Conservation (phyloP, 2,329 filamentous ascomycete genomes). For the Xylaria sp. region DNA sequence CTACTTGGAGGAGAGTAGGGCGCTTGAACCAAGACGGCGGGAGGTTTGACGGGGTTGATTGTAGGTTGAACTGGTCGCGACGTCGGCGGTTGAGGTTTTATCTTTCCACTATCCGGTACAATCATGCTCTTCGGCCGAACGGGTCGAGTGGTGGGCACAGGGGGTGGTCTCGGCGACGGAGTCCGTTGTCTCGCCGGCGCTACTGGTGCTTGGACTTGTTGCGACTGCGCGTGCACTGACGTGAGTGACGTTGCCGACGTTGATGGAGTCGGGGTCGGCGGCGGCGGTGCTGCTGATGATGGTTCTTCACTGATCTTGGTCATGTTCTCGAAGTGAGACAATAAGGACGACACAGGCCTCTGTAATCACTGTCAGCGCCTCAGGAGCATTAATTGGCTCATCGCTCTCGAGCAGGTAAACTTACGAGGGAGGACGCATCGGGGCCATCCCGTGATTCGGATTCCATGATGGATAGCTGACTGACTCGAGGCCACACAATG, state of each 20-base stretch:
- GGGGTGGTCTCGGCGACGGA: constrained; percentile 32
- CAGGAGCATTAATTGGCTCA: constrained; percentile 7
- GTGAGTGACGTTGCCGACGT: not conserved
- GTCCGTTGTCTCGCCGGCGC: constrained; percentile 29
- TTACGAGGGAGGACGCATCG: constrained; percentile 71
- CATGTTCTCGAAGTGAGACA: constrained; percentile 78
- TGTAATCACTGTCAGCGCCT: constrained; percentile 35
- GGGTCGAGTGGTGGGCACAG: constrained; percentile 31
- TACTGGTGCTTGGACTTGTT: constrained; percentile 19
- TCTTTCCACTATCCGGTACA: constrained; percentile 22
- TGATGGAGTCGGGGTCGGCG: not conserved
- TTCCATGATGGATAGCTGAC: constrained; percentile 37
- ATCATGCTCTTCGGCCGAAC: constrained; percentile 25
- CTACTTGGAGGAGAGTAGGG: constrained; percentile 62
- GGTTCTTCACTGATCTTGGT: constrained; percentile 42
- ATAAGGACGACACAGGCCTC: constrained; percentile 77
- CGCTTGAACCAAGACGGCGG: constrained; percentile 63
- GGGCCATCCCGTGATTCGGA: constrained; percentile 51
- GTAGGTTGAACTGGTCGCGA: constrained; percentile 42
- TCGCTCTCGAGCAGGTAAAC: constrained; percentile 27
- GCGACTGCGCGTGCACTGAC: constrained; percentile 19
- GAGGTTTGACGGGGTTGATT: constrained; percentile 45
- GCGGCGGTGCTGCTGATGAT: constrained; percentile 25
- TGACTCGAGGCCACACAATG: constrained; percentile 24
- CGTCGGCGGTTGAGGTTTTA: constrained; percentile 27